Percentiles rank a stretch among this genome's conserved stretches.
phyloP scores from a whole-genome alignment of 768 basidiomycete species.

The Auriculariales sp. region DNA sequence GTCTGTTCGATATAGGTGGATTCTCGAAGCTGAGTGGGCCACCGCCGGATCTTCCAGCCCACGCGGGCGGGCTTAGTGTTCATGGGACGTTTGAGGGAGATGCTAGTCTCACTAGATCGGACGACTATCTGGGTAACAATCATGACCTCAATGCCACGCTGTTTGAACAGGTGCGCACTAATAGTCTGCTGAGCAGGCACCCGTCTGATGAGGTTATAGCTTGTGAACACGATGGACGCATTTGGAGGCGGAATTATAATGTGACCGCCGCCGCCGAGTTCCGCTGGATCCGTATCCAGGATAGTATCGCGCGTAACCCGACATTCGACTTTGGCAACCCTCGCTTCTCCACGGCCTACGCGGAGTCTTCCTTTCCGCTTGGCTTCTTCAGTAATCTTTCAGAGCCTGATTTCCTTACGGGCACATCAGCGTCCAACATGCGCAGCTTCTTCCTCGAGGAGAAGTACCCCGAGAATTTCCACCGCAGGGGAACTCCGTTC shows the following conservation, averaged over 20 bases:
- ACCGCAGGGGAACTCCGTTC: not conserved
- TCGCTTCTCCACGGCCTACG: conserved; percentile 2
- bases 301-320: conserved; percentile 4
- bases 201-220: not conserved
- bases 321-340: conserved; percentile 1
- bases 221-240: not conserved
- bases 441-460: conserved; percentile 2
- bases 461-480: not conserved
- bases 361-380: conserved; percentile 3
- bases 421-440: not conserved
- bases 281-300: conserved; percentile 2
- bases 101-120: conserved; percentile 2
- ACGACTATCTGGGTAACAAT: conserved; percentile 5
- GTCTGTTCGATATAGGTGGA: not conserved
- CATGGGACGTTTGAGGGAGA: conserved; percentile 6
- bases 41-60: not conserved
- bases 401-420: no score
- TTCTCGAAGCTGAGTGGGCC: not conserved
- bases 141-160: conserved; percentile 4
- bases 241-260: conserved; percentile 1
- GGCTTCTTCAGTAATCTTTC: conserved; percentile 4
- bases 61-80: not conserved
- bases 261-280: conserved; percentile 1
- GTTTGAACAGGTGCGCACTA: conserved; percentile 1
- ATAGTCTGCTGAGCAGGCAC: not conserved